Evolutionary conservation across 306 rosid species (phyloP), one percentile per base, ranked within the genome.

Genomic region (Vigna unguiculata): DNA sequence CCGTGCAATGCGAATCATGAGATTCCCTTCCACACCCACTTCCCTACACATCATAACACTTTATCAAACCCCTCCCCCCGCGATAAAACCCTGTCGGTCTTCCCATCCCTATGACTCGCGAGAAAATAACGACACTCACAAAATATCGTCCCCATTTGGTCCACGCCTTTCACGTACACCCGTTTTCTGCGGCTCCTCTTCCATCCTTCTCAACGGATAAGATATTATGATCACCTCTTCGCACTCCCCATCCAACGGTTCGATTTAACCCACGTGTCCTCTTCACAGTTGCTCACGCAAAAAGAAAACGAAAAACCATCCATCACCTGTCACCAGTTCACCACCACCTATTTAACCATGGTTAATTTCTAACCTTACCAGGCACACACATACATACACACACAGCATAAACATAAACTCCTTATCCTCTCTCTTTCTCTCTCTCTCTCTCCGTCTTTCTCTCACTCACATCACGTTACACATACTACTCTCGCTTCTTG

Each of bases 1-100:
- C 97, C 95, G 91, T 91, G 88, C 87, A 88, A 80, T 78, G 69
- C 77, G 81, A 90, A 90, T 87, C 90, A 92, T 87, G 86, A 84
- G 91, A 87, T 91, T 83, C 96, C 80, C 79, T 74, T 67, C 83
- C 81, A 47, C 82, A 55, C 74, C 68, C 78, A 45, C 75, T 83
- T 32, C 83, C 65, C 47, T 89, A 59, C 86, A 79, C 83, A 75
- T 77, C 45, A 78, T 80, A n/a, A 76, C 93, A 86, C 89, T 78
- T 78, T 30, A 85, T 58, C 41, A 72, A 55, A 53, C 19, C 87
- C 49, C 62, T 6, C 54, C 54, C 43, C 16, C 55, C 36, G 54
- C 58, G 34, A 71, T 47, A 54, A 67, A 65, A 32, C 36, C 58
- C 13, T 46, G 68, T 41, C 71, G 72, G 67, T 28, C 34, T 75